phyloP scores from a whole-genome alignment of 129 eudicot genomes.

The Oenanthe sinensis region DNA sequence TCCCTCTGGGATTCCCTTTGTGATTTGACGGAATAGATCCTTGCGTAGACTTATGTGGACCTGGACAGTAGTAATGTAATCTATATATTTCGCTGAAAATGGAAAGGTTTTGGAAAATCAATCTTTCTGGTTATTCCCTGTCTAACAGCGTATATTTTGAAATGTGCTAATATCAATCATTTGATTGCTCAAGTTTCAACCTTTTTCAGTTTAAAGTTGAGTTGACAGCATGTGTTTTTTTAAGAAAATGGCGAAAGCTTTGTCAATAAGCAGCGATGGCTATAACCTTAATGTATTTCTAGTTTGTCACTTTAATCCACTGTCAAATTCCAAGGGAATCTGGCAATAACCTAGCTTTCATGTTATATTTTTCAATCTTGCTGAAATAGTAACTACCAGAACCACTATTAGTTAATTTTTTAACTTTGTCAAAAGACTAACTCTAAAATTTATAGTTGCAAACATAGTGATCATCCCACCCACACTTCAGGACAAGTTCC shows the following conservation, averaged over 20 bases:
- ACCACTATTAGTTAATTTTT: too few relatives aligned
- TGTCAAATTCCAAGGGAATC: too few relatives aligned
- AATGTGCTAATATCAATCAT: background rate
- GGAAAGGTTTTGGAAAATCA: background rate
- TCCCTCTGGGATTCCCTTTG: slow-evolving; percentile 81
- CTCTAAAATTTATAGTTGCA: too few relatives aligned
- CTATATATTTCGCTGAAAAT: background rate
- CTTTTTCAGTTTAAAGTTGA: background rate
- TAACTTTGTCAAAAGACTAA: too few relatives aligned
- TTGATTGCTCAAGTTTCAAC: background rate
- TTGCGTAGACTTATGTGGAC: background rate
- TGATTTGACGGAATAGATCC: slow-evolving; percentile 27
- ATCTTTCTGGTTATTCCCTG: background rate
- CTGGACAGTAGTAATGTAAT: background rate
- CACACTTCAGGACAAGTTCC: too few relatives aligned
- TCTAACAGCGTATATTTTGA: background rate
- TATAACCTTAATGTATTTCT: background rate
- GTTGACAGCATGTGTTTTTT: background rate
- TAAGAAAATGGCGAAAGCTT: background rate
- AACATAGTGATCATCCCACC: too few relatives aligned
- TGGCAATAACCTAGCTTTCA: too few relatives aligned
- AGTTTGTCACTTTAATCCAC: too few relatives aligned
- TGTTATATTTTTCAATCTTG: too few relatives aligned
- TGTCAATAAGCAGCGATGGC: background rate
- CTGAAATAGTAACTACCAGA: too few relatives aligned